Conservation (phyloP, 352 stramenopile species). For the Thraustochytrium striatum region DNA sequence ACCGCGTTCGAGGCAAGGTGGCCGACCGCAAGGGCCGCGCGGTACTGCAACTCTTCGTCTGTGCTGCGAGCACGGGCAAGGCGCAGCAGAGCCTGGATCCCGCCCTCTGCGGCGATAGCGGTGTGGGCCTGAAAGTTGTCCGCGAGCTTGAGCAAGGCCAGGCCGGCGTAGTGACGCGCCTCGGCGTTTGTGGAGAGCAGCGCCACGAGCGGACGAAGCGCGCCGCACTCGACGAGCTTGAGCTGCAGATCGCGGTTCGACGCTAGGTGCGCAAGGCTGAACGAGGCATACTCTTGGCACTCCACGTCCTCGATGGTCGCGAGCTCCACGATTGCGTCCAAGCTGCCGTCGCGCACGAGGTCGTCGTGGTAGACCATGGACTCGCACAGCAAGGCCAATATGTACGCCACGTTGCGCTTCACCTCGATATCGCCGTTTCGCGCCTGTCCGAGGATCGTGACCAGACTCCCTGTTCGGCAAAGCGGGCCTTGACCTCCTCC, state of each 20-base stretch:
- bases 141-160: conserved; percentile 92
- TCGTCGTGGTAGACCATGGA: conserved; percentile 84
- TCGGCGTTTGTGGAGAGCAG: conserved; percentile 90
- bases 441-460: conserved; percentile 71
- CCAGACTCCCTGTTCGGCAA: conserved; percentile 80
- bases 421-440: conserved; percentile 79
- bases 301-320: conserved; percentile 88
- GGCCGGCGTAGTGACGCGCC: conserved; percentile 86
- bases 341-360: conserved; percentile 71
- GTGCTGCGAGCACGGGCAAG: conserved; percentile 79
- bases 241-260: conserved; percentile 86
- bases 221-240: conserved; percentile 78
- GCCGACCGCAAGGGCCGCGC: conserved; percentile 84
- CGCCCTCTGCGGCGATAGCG: conserved; percentile 86
- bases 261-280: conserved; percentile 85
- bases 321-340: conserved; percentile 81
- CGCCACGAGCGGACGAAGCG: conserved; percentile 83
- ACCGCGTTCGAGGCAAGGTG: conserved; percentile 71
- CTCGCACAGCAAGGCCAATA: conserved; percentile 83
- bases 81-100: conserved; percentile 87
- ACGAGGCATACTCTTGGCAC: conserved; percentile 90
- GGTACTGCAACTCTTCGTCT: conserved; percentile 90
- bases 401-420: conserved; percentile 83
- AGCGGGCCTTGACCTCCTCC: conserved; percentile 78
- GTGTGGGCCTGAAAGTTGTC: conserved; percentile 97